These are phyloP conservation scores for Lactarius sp. DNA, from an alignment of 768 basidiomycete genomes.

Conservation along the genomic window DNA sequence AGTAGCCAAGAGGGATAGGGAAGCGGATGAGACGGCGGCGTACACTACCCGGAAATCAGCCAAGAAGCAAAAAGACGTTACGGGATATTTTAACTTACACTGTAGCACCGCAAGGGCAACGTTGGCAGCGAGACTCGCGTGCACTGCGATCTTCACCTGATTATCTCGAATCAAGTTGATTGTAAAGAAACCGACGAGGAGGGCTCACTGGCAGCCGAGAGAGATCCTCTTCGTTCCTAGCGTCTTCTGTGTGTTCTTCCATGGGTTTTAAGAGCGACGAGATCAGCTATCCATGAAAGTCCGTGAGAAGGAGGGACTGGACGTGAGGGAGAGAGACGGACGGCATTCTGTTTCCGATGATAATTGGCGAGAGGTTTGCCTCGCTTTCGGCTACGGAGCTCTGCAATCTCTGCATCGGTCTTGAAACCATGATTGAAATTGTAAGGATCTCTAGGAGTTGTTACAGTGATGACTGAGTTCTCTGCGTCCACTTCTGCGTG, in stretches of 20 bases:
- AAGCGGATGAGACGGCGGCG: slow-evolving; percentile 79
- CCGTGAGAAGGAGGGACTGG: background rate
- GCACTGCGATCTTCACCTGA: slow-evolving; percentile 85
- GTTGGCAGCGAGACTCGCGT: slow-evolving; percentile 78
- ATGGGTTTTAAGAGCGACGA: slow-evolving; percentile 84
- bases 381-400: slow-evolving; percentile 50
- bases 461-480: slow-evolving; percentile 35
- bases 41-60: slow-evolving; percentile 55
- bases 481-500: slow-evolving; percentile 38
- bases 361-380: slow-evolving; percentile 63
- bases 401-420: slow-evolving; percentile 57
- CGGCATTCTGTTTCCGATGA: slow-evolving; percentile 69
- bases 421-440: slow-evolving; percentile 57
- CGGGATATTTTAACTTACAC: slow-evolving; percentile 46
- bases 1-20: slow-evolving; percentile 84
- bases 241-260: slow-evolving; percentile 84
- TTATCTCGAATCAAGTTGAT: background rate
- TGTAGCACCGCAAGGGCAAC: slow-evolving; percentile 66
- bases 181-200: background rate
- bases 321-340: slow-evolving; percentile 31
- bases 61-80: background rate
- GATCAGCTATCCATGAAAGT: slow-evolving; percentile 59
- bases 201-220: slow-evolving; percentile 58
- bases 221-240: slow-evolving; percentile 60
- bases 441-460: slow-evolving; percentile 53